Base-by-base conservation (phyloP, 169 alveolate genomes). In the Plasmodium gonderi region DNA sequence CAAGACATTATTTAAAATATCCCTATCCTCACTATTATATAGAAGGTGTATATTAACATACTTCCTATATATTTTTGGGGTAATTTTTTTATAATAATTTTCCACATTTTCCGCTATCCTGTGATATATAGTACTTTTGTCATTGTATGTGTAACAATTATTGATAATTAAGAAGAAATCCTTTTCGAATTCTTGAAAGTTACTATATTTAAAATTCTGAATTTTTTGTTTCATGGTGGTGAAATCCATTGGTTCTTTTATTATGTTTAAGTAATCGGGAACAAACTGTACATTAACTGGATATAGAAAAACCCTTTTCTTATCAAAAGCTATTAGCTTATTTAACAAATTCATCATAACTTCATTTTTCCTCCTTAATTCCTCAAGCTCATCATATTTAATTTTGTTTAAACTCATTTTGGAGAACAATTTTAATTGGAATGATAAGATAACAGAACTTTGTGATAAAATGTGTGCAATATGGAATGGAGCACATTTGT, bases 231-330 rank as follows among this genome's bases (percentile, higher is more conserved):
- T 91, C 96, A 98, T 96, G 11, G 98, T 97, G 38, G 96, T 95
- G 68, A 98, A 95, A 94, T 98, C 99, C 97, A 98, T 97, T 3
- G 99, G 99, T 36, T 97, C 97, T 72, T 97, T 97, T 47, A 98
- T 97, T 17, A 96, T 96, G 36, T 97, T 97, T 89, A 96, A 96
- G 90, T 98, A 98, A 93, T 98, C 99, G 1, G 98, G 98, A 0
- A 97, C 99, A 54, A 95, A 93, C 44, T 97, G 97, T 26, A 95
- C 93, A 78, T 97, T 96, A 14, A 98, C 99, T 3, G 99, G 99
- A 60, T 97, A 97, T 38, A 96, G 91, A 92, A 98, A 98, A 77
- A 95, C 80, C 51, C 91, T 93, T 42, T 95, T 94, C 80, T 95
- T 95, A 79, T 96, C 98, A 68, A 95, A 93, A 29, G 91, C 76